Evolutionary conservation across 257 asterid genomes (phyloP), one percentile per base, ranked within the genome.

Genomic region (Solanum ossicruentum): DNA sequence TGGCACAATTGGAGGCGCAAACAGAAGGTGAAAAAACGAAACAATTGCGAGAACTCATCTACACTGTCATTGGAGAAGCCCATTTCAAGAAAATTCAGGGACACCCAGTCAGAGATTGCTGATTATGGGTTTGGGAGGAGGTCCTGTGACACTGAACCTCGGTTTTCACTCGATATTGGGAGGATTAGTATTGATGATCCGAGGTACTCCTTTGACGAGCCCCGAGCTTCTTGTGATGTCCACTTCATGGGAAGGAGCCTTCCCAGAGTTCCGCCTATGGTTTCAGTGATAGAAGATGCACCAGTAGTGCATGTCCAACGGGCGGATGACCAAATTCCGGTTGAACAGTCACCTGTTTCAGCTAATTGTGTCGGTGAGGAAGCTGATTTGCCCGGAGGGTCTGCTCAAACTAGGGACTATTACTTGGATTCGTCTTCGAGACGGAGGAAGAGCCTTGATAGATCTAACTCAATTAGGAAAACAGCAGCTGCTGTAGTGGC

Each of bases 151-250:
- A 90, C 88, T 7, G 97, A 93, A 85, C 97, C 99, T 0, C 87
- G 99, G 61, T 95, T 94, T 41, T 95, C 99, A 6, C 97, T 95
- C 6, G 99, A 95, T 85, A 95, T 93, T 13, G 94, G 92, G 8
- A 87, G 99, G 87, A 92, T 94, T 70, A 92, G 97, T 86, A 90
- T 94, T 45, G 98, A 95, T 80, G 98, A 92, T 90, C 91, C 97
- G 0, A 85, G 99, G 65, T 95, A 92, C 67, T 94, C 99, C 2
- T 91, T 94, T 10, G 98, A 95, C 9, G 95, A 95, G 92, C 97
- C 98, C 49, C 91, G 97, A 23, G 99, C 98, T 72, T 93, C 98
- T 7, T 95, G 98, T 91, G 99, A 95, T 85, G 99, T 96, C 13
- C 65, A 94, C 84, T 78, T 95, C 88, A 89, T 88, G 20, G 98